Evolutionary conservation across 768 basidiomycete genomes (phyloP), one percentile per base, ranked within the genome.

Genomic region (Tulasnella sp.): DNA sequence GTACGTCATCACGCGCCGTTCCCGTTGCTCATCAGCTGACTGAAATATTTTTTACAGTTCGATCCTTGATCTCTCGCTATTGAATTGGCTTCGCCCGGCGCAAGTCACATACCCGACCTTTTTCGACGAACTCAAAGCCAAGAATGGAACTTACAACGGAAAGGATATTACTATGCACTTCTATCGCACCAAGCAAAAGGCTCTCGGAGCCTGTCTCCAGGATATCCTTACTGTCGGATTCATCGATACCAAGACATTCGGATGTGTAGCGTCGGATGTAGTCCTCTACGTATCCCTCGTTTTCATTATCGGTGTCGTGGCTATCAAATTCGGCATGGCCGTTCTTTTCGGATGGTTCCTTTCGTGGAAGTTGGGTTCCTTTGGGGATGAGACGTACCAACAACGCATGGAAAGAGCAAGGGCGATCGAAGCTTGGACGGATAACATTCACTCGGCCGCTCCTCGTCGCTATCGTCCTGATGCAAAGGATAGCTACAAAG

Each of bases 311-410:
- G 93, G 93, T 54, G 93, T 98, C 55, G 93, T 98, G 57, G 74
- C 77, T 48, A 90, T 95, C 64, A 86, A 90, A 31, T 99, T 98
- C 69, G 70, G 76, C 58, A 93, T 98, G 90, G 95, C 95, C 41
- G 86, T 95, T 62, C 72, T 93, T 64, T 99, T 98, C 67, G 75
- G 85, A 22, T 99, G 95, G 95, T 98, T 96, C 75, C 83, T 87
- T 65, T 89, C 85, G n/a, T 90, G 86, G 81, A 79, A 79, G 60
- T 72, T 99, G 35, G 95, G 95, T 42, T 83, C 86, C 57, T 98
- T 93, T 73, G 83, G 84, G 56, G 75, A 77, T 33, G 95, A 99
- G 68, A 88, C 89, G 13, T 89, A 91, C 63, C 81, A 87, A 62
- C 78, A 98, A 63, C 77, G 92, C 12, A 89, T 89, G 80, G 78